Evolutionary conservation across 345 rosid genomes (phyloP).

Genomic region (Boechera stricta): DNA sequence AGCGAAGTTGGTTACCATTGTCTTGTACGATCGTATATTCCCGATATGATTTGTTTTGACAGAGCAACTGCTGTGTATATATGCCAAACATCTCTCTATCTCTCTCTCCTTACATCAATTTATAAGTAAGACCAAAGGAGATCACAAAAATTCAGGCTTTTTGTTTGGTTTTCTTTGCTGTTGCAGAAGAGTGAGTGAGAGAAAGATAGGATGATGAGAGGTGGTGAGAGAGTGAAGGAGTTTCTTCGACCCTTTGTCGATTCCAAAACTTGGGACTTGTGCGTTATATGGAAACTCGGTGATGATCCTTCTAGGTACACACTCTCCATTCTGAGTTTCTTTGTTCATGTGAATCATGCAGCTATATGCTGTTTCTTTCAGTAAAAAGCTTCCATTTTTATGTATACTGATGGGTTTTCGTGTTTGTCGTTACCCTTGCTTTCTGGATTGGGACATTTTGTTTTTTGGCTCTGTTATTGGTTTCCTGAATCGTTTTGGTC

Average conservation of each 20-base stretch:
- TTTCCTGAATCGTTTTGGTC: constrained; percentile 11
- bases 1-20: constrained; percentile 47
- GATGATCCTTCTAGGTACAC: constrained; percentile 79
- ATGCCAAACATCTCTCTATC: constrained; percentile 30
- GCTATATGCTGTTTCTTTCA: not conserved
- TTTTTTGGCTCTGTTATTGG: constrained; percentile 2
- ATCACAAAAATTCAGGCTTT: constrained; percentile 24
- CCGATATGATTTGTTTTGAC: constrained; percentile 42
- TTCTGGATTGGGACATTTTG: not conserved
- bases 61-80: constrained; percentile 39
- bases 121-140: constrained; percentile 41
- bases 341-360: constrained; percentile 2
- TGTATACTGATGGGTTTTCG: not conserved
- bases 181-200: constrained; percentile 11
- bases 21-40: constrained; percentile 49
- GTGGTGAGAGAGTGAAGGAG: constrained; percentile 55
- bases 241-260: constrained; percentile 82
- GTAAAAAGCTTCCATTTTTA: constrained; percentile 10
- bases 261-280: constrained; percentile 72
- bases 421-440: not conserved
- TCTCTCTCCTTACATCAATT: constrained; percentile 22
- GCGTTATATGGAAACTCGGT: constrained; percentile 83
- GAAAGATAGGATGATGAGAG: constrained; percentile 46
- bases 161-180: constrained; percentile 27
- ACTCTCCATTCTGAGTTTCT: not conserved